Base-by-base conservation (phyloP, 140 eudicot genomes). In the Erigeron philadelphicus region DNA sequence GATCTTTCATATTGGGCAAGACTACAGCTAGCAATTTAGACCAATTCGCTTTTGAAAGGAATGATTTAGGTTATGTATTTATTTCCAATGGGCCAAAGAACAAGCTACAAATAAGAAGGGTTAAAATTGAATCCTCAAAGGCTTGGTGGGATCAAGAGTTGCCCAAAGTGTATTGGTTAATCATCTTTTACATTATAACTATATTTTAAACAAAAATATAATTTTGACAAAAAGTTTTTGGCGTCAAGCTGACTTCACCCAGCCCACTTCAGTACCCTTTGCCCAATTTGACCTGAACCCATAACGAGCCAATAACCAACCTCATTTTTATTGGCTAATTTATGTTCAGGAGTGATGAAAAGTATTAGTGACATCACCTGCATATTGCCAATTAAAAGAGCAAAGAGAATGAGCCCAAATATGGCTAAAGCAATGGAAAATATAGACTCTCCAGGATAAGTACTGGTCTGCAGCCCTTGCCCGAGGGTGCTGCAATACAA, bases 381-480 rank as follows among this genome's bases (percentile, higher is more conserved):
- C 96, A 89, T 89, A 75, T 87, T 90, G 11, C 97, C 97, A 41
- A 90, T 90, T 75, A 90, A 79, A 18, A 90, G 80, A 21, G 97
- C 97, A 67, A 90, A 87, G 67, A 90, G 97, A 81, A 90, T 85
- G 66, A 90, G 93, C 56, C 97, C 97, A 35, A 84, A 83, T 73
- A 90, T 87, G 53, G 93, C 95, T 18, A 90, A 70, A 15, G 88
- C 95, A 46, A 90, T 87, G 59, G 90, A 87, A 78, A 90, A 87
- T 80, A 90, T 81, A 18, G 83, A 71, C 80, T 87, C 95, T 59
- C 95, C 95, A 43, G 90, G 92, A 78, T 77, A 90, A 4, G 95
- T 87, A 83, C 97, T 90, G 52, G 95, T 90, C 76, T 90, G 72
- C 68, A 90, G 95, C 55, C 97, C 97, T 77, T 90, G 97, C 12